Evolutionary conservation across 208 protist genomes (phyloP).

Genomic region (Crithidia sp.): DNA sequence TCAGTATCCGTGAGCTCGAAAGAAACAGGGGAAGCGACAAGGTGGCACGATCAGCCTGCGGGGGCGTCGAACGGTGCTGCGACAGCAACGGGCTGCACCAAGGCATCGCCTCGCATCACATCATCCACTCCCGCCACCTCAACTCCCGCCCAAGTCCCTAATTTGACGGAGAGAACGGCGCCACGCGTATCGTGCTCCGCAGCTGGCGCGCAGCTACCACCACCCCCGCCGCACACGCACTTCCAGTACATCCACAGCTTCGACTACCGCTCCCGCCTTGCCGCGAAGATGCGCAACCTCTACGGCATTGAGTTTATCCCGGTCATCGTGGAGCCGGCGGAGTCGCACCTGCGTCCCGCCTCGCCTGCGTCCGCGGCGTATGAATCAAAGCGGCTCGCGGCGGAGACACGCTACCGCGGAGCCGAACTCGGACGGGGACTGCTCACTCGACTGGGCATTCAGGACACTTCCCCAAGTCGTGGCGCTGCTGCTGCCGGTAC

Average conservation of each 20-base stretch:
- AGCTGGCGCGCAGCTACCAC: neutral
- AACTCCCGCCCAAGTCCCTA: too few species aligned
- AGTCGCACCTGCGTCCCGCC: constrained; percentile 20
- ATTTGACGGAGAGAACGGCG: too few species aligned
- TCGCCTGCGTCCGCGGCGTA: neutral
- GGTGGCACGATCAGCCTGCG: neutral
- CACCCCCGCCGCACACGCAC: constrained; percentile 27
- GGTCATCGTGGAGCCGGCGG: constrained; percentile 90
- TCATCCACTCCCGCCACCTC: too few species aligned
- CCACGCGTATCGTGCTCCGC: neutral
- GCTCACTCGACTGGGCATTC: neutral
- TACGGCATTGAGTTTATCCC: constrained; percentile 82
- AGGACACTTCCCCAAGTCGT: neutral
- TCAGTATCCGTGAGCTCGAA: neutral
- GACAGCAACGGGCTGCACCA: too few species aligned
- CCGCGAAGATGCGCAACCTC: constrained; percentile 28
- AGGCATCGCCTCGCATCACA: too few species aligned
- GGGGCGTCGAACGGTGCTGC: too few species aligned
- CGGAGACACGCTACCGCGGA: neutral
- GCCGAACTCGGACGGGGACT: neutral
- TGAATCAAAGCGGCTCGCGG: neutral
- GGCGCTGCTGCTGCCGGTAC: too few species aligned
- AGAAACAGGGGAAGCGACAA: neutral
- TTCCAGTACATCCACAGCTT: constrained; percentile 61
- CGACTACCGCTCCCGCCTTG: constrained; percentile 47